phyloP scores from a whole-genome alignment of 2,329 filamentous ascomycete genomes.

The Metarhizium guizhouense region DNA sequence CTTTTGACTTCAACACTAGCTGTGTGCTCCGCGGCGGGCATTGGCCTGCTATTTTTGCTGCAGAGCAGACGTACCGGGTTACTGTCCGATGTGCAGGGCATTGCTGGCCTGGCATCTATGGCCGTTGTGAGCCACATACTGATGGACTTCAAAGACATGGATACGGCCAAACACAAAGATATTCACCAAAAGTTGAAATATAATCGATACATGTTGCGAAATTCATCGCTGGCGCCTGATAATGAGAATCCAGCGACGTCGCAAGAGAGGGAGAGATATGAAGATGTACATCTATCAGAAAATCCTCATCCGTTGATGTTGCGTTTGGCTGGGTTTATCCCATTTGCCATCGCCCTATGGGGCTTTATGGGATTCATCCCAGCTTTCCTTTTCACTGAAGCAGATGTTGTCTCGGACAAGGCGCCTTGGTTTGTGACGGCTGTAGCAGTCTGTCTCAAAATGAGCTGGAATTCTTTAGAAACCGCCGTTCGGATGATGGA shows the following conservation, averaged over 20 bases:
- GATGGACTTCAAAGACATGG: conserved; percentile 65
- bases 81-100: conserved; percentile 59
- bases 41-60: conserved; percentile 50
- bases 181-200: conserved; percentile 61
- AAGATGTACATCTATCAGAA: conserved; percentile 39
- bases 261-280: conserved; percentile 36
- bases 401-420: conserved; percentile 47
- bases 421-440: conserved; percentile 58
- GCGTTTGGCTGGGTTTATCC: conserved; percentile 47
- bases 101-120: conserved; percentile 67
- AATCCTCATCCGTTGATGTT: conserved; percentile 65
- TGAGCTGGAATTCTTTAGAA: conserved; percentile 61
- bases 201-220: conserved; percentile 59
- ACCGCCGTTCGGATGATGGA: conserved; percentile 64
- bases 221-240: conserved; percentile 61
- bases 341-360: conserved; percentile 50
- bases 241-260: conserved; percentile 35
- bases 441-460: conserved; percentile 56
- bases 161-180: conserved; percentile 54
- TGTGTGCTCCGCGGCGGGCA: conserved; percentile 49
- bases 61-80: conserved; percentile 56
- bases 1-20: conserved; percentile 47
- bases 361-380: conserved; percentile 51
- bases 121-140: conserved; percentile 65
- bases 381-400: conserved; percentile 50